Evolutionary conservation across 495 filamentous ascomycete genomes (phyloP).

Genomic region (Chlorociboria aeruginascens): DNA sequence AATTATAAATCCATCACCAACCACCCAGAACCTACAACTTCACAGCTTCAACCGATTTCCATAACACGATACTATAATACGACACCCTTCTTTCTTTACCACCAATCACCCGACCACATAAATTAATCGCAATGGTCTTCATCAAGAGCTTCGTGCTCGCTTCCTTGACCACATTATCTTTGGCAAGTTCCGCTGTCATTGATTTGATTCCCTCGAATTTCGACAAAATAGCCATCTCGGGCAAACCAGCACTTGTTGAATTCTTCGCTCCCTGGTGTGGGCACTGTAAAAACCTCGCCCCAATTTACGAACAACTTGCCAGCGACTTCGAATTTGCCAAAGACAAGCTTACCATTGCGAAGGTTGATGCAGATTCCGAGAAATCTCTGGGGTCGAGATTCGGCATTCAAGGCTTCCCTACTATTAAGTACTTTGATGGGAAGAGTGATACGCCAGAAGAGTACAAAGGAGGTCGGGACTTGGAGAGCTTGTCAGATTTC

Average conservation of each 20-base stretch:
- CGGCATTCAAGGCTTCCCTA: constrained; percentile 89
- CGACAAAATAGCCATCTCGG: constrained; percentile 76
- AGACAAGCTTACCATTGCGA: constrained; percentile 80
- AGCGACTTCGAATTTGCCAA: constrained; percentile 54
- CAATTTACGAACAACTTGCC: constrained; percentile 90
- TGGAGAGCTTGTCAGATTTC: constrained; percentile 73
- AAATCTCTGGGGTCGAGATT: constrained; percentile 72
- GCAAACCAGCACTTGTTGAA: constrained; percentile 93
- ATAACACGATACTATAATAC: too few relatives aligned
- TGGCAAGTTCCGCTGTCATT: constrained; percentile 46
- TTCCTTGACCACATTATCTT: constrained; percentile 21
- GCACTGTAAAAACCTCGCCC: constrained; percentile 95
- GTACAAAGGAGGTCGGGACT: constrained; percentile 76
- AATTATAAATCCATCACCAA: too few relatives aligned
- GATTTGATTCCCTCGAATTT: constrained; percentile 87
- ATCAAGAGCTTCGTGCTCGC: constrained; percentile 41
- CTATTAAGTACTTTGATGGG: constrained; percentile 96
- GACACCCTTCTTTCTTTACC: too few relatives aligned
- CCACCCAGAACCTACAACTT: too few relatives aligned
- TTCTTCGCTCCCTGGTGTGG: constrained; percentile 99
- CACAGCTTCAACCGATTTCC: too few relatives aligned
- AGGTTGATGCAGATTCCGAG: constrained; percentile 91
- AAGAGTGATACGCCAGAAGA: constrained; percentile 81
- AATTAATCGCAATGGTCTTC: constrained; percentile 22
- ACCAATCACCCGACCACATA: neutral